phyloP scores from a whole-genome alignment of 257 asterid genomes.

The Thymus quinquecostatus region DNA sequence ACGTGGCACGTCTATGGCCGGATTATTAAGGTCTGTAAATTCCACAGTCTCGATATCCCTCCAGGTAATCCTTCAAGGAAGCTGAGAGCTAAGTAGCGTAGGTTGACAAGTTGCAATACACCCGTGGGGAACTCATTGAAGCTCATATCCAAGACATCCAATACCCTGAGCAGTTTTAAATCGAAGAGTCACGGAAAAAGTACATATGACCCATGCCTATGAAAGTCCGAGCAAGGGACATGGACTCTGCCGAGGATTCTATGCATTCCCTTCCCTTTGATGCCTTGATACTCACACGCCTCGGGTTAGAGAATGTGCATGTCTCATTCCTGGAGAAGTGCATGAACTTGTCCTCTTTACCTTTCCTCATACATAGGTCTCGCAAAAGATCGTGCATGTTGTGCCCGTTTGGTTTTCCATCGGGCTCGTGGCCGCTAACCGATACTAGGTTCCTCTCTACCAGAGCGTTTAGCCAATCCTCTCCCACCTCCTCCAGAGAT shows the following conservation, averaged over 20 bases:
- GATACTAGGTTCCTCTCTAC: constrained; percentile 22
- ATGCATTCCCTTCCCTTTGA: background rate
- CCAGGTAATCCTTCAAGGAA: background rate
- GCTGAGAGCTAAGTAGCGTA: background rate
- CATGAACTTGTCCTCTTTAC: constrained; percentile 13
- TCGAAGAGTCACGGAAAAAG: no score
- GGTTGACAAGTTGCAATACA: background rate
- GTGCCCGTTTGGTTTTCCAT: constrained; percentile 4
- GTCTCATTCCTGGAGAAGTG: background rate
- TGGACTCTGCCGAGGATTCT: background rate
- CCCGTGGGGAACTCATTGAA: constrained; percentile 18
- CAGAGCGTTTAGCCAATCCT: background rate
- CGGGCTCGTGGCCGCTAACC: background rate
- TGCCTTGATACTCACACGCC: constrained; percentile 13
- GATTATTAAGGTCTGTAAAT: constrained; percentile 20
- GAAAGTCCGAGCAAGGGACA: background rate
- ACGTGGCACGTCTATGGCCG: background rate
- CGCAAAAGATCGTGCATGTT: constrained; percentile 29
- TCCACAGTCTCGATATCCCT: background rate
- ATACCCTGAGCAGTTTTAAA: constrained; percentile 7
- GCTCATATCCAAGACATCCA: constrained; percentile 7
- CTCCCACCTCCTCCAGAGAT: background rate
- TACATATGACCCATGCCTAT: no score
- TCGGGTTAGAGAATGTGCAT: background rate
- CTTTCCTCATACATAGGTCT: constrained; percentile 22